Base-by-base conservation (phyloP, 176 grass and related monocot species). In the Bothriochloa decipiens region DNA sequence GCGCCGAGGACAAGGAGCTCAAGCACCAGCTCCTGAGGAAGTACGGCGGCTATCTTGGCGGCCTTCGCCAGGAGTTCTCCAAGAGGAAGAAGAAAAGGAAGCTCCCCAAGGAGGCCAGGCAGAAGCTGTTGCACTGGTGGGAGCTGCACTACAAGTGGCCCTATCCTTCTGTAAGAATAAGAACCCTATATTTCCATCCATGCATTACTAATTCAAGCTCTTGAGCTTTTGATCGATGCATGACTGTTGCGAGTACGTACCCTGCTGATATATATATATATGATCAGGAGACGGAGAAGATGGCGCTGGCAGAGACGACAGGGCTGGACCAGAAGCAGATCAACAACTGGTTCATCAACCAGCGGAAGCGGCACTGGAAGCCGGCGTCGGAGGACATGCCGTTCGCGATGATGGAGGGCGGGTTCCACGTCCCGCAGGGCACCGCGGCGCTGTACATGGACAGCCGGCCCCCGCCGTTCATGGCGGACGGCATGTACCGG, bases 271-370 rank as follows among this genome's bases (percentile, higher is more conserved):
- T n/a, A n/a, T n/a, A n/a, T n/a, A n/a, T n/a, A n/a, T 18, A 57
- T 61, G 0, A 26, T 25, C 87, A 98, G 96, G 96, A 98, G 85
- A 74, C 83, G 18, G 93, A 98, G 89, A 98, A 98, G 85, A 80
- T 87, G 3, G 87, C 87, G 65, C 69, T 98, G 63, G 96, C 91
- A 18, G 85, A 95, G 80, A 52, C 93, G 18, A 98, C 96, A 0
- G 93, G 96, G n/a, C 91, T 98, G 35, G 91, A 95, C 85, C 93
- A 90, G 86, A 98, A 93, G 76, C 96, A 98, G 90, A 93, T 98
- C 84, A 98, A 93, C 83, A 98, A 98, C 83, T 98, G 96, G 96
- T 98, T 98, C 89, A 95, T 98, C 84, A 98, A 98, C 88, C 96
- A 98, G 87, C 71, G 96, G 85, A 98, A 98, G 86, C 68, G 96